A percentile compares a stretch with the other conserved stretches of the same genome.
These are phyloP conservation scores for Claviceps arundinis DNA, from an alignment of 2,329 filamentous ascomycete genomes.

Conservation along the genomic window DNA sequence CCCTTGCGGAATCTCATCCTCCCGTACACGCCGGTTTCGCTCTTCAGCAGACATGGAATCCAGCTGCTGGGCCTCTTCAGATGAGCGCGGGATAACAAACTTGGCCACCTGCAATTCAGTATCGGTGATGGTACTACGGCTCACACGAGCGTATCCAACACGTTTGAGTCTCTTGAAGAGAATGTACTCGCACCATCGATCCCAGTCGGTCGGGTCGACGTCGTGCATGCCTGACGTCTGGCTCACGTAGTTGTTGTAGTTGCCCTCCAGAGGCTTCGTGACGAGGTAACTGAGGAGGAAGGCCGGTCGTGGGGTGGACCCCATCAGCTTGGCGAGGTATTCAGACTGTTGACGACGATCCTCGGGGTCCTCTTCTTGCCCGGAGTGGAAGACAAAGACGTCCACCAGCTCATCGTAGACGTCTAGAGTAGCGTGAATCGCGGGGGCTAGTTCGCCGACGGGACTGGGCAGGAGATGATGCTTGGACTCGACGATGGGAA, in stretches of 20 bases:
- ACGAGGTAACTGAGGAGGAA: constrained; percentile 88
- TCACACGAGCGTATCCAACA: constrained; percentile 80
- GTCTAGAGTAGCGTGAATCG: constrained; percentile 91
- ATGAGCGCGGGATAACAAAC: constrained; percentile 63
- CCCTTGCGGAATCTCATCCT: constrained; percentile 62
- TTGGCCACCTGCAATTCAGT: constrained; percentile 96
- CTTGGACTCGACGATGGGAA: constrained; percentile 92
- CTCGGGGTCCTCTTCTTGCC: constrained; percentile 91
- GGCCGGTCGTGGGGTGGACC: constrained; percentile 61
- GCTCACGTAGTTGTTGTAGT: constrained; percentile 93
- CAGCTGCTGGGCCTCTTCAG: constrained; percentile 37
- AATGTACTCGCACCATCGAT: constrained; percentile 98
- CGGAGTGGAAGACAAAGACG: constrained; percentile 96
- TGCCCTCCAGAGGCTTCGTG: constrained; percentile 77
- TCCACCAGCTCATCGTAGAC: constrained; percentile 84
- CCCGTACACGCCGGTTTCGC: constrained; percentile 45
- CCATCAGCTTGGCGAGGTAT: constrained; percentile 84
- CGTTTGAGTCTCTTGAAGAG: constrained; percentile 80
- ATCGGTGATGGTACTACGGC: constrained; percentile 83
- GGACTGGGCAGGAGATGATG: constrained; percentile 90
- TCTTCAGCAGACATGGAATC: constrained; percentile 35
- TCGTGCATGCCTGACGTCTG: constrained; percentile 83
- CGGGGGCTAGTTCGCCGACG: constrained; percentile 86
- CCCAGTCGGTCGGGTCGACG: constrained; percentile 86
- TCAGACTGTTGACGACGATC: constrained; percentile 76